phyloP scores from a whole-genome alignment of 2,329 filamentous ascomycete species.

The Cadophora sp. region DNA sequence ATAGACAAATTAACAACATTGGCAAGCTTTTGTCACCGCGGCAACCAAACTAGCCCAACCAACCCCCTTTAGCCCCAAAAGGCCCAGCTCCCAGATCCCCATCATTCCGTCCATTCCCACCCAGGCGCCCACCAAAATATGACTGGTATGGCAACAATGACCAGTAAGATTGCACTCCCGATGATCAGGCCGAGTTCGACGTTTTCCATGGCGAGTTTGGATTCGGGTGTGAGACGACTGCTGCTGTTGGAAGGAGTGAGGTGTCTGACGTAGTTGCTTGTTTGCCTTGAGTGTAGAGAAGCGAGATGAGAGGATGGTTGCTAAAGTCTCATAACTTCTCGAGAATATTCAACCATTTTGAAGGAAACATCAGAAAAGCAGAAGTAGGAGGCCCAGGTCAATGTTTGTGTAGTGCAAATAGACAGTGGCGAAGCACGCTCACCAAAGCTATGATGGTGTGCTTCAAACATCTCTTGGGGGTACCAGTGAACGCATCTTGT shows the following conservation, averaged over 20 bases:
- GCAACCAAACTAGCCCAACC: too few relatives aligned
- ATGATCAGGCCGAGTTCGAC: conserved; percentile 6
- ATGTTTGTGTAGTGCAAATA: neutral
- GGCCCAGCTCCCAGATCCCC: too few relatives aligned
- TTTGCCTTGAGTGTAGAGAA: neutral
- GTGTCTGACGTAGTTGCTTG: neutral
- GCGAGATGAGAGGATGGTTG: neutral
- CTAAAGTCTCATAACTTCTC: neutral
- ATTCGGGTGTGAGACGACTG: neutral
- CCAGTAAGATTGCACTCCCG: neutral
- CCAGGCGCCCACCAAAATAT: neutral
- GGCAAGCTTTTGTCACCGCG: too few relatives aligned
- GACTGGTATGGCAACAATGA: neutral
- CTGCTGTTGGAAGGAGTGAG: neutral
- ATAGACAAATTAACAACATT: too few relatives aligned
- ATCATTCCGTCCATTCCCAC: neutral
- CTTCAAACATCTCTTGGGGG: neutral
- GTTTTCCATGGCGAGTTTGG: neutral
- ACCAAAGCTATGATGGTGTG: neutral
- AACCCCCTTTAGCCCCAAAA: neutral
- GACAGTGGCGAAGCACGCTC: neutral
- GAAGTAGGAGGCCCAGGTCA: neutral
- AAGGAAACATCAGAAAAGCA: neutral
- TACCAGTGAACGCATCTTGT: neutral
- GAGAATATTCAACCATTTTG: neutral